Base-by-base conservation (phyloP, 2,329 filamentous ascomycete species). In the Arthrinium puccinioides region DNA sequence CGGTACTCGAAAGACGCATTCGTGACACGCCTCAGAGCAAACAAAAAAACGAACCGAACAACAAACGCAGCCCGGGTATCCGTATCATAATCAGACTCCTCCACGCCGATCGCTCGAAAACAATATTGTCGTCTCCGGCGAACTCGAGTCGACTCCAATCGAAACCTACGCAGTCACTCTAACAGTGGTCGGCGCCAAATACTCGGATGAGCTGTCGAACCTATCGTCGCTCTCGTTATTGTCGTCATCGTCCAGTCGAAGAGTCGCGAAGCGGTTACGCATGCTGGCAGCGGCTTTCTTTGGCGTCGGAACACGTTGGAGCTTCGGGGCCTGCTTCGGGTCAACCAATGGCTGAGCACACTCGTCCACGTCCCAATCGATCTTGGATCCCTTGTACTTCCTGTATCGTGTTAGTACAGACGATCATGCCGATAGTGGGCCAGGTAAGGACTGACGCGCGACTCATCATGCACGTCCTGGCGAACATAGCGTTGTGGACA, bases 381-480 rank as follows among this genome's bases (percentile, higher is more conserved):
- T 82, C 44, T 71, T 79, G 42, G 71, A 77, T 16, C 74, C 70
- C 52, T 81, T 86, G 63, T 92, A 94, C 21, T 70, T 71, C 11
- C 74, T 76, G 39, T 61, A 11, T 62, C 68, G 15, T n/a, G 31
- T 57, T 24, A 58, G 47, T 15, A 25, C 28, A 36, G 2, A 2
- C 9, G 4, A 4, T 11, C 48, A 46, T 33, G 36, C 25, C 44
- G 43, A 31, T 10, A 26, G 11, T 8, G 15, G 4, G 11, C 21
- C 3, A 15, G 13, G 16, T 29, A 18, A 6, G 26, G 10, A 60
- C 70, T 53, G 55, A 75, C 72, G 47, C 45, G 37, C 69, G 64
- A 44, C 71, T 78, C 74, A 83, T 80, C 82, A 94, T 84, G 62
- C 86, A 92, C 9, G 76, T 84, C 14, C 77, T 74, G 8, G 86